phyloP scores from a whole-genome alignment of 2,329 filamentous ascomycete species.

The Clarireedia hainanense region DNA sequence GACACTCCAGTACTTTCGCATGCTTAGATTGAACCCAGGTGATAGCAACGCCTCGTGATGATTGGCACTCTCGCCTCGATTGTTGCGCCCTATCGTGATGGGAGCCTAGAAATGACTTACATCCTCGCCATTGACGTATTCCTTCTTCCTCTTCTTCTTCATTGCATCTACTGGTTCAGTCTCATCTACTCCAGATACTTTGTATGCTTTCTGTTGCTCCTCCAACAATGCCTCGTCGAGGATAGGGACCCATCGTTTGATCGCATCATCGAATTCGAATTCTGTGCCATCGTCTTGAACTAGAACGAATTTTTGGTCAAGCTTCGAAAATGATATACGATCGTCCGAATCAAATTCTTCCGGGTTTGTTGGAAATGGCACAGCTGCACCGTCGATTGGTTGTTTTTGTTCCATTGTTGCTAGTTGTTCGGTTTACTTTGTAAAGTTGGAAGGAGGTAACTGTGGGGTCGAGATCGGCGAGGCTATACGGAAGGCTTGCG shows the following conservation, averaged over 20 bases:
- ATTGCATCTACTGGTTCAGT: slow-evolving; percentile 39
- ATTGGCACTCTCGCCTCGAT: too few relatives aligned
- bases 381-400: slow-evolving; percentile 2
- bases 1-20: background rate
- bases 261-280: slow-evolving; percentile 68
- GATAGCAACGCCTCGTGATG: background rate
- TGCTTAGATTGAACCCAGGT: background rate
- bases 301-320: slow-evolving; percentile 74
- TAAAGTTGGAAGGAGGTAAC: background rate
- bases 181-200: slow-evolving; percentile 51
- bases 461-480: slow-evolving; percentile 5
- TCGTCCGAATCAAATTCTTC: slow-evolving; percentile 62
- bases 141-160: slow-evolving; percentile 45
- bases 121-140: slow-evolving; percentile 40
- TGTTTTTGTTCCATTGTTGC: slow-evolving; percentile 21
- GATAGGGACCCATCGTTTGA: slow-evolving; percentile 68
- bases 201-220: slow-evolving; percentile 55
- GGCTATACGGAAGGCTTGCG: background rate
- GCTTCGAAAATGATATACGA: slow-evolving; percentile 79
- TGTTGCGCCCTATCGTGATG: background rate
- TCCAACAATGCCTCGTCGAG: slow-evolving; percentile 54
- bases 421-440: background rate
- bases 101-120: slow-evolving; percentile 30
- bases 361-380: slow-evolving; percentile 25
- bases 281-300: slow-evolving; percentile 80